phyloP scores from a whole-genome alignment of 495 filamentous ascomycete species.

The Penicillium pancosmium region DNA sequence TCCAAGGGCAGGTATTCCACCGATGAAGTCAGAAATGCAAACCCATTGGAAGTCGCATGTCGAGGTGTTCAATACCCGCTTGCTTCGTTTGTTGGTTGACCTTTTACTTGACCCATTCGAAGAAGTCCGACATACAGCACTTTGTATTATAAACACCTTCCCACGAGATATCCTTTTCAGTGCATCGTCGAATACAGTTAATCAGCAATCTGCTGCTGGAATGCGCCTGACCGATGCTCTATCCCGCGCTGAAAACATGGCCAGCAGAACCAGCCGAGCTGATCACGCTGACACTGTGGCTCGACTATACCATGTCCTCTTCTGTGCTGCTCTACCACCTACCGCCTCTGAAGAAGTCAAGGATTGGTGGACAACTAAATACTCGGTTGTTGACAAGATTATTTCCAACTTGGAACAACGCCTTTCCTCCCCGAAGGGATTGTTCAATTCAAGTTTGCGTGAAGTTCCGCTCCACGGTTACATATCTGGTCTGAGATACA shows the following conservation, averaged over 20 bases:
- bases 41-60: constrained; percentile 52
- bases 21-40: constrained; percentile 27
- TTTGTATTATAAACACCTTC: constrained; percentile 57
- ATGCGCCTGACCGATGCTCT: constrained; percentile 36
- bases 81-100: constrained; percentile 65
- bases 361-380: constrained; percentile 40
- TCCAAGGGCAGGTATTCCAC: constrained; percentile 32
- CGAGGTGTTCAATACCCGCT: constrained; percentile 55
- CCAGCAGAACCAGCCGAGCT: constrained; percentile 75
- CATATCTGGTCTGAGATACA: constrained; percentile 63
- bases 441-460: constrained; percentile 62
- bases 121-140: constrained; percentile 74
- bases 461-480: constrained; percentile 71
- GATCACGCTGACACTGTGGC: constrained; percentile 87
- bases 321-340: constrained; percentile 36
- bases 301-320: constrained; percentile 58
- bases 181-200: constrained; percentile 6
- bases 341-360: constrained; percentile 10
- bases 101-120: constrained; percentile 88
- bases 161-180: constrained; percentile 31
- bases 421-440: constrained; percentile 53
- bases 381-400: constrained; percentile 47
- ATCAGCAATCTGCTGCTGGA: constrained; percentile 4
- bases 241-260: constrained; percentile 46
- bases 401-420: constrained; percentile 58